Evolutionary conservation across 2,329 filamentous ascomycete species (phyloP).

Genomic region (Alternaria novae-zelandiae): DNA sequence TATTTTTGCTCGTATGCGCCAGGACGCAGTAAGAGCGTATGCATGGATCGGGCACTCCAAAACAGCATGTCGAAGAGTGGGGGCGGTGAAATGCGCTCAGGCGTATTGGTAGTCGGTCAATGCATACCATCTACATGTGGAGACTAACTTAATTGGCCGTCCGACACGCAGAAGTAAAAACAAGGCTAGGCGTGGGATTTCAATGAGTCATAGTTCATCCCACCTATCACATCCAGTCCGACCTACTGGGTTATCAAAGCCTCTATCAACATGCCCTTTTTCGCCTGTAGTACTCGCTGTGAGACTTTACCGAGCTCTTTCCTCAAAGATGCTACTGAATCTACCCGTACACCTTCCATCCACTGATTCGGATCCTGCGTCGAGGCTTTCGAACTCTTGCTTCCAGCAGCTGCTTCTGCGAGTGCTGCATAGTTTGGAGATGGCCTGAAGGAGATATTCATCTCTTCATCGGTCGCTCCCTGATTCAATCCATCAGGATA

Average conservation of each 20-base stretch:
- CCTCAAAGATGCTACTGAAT: neutral
- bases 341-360: neutral
- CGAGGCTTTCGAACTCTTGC: neutral
- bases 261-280: neutral
- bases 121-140: neutral
- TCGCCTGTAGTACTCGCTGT: neutral
- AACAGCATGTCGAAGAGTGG: neutral
- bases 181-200: neutral
- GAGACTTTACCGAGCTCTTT: neutral
- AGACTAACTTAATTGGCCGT: neutral
- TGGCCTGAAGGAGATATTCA: neutral
- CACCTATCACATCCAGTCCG: neutral
- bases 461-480: neutral
- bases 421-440: neutral
- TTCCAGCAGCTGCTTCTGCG: neutral
- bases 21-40: neutral
- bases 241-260: neutral
- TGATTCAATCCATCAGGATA: neutral
- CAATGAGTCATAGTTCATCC: neutral
- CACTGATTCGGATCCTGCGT: neutral
- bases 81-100: neutral
- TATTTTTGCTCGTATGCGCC: neutral
- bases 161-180: neutral
- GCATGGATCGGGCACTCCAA: neutral
- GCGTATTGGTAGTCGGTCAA: neutral